Base-by-base conservation (phyloP, 768 basidiomycete genomes). In the Ramaria rubella region DNA sequence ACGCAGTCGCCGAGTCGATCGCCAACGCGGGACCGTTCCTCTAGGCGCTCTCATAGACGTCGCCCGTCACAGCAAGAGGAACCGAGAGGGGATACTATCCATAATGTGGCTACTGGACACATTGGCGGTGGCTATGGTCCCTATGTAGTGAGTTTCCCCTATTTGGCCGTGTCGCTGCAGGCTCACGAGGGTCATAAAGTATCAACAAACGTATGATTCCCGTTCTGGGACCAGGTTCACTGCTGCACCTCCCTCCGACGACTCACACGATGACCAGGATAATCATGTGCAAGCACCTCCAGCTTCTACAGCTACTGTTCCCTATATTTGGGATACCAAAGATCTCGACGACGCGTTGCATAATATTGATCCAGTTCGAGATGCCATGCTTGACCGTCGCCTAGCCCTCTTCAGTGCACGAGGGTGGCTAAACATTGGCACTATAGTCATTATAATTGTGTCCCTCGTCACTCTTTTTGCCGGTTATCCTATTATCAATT, bases 301-400 rank as follows among this genome's bases (percentile, higher is more conserved):
- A 67, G 73, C 55, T 19, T 79, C 60, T 4, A 83, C 81, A 8
- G 77, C 80, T 8, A 81, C 86, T 0, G 77, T 88, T 15, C 77
- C 83, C 64, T 86, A 82, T 65, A 64, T 84, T 63, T 91, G 87
- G 85, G 90, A 90, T 68, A 73, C 73, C 17, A 64, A 62, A 44
- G 57, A 58, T 67, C 77, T 89, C n/a, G 94, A 96, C 73, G 94
- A 97, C 68, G 79, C 82, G 21, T 77, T 97, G 19, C 94, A 97
- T 69, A 90, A 91, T 74, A 91, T 84, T 42, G 89, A 91, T 73
- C 81, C 87, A 27, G 74, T 80, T 19, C 76, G 85, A 53, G 86
- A 85, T 52, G 80, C 79, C 2, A 75, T 75, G 1, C 72, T 79
- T 24, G 81, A 86, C 59, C 72, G 72, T 49, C 77, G 31, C 72